Evolutionary conservation across 2,329 filamentous ascomycete genomes (phyloP).

Genomic region (Colletotrichum aenigma): DNA sequence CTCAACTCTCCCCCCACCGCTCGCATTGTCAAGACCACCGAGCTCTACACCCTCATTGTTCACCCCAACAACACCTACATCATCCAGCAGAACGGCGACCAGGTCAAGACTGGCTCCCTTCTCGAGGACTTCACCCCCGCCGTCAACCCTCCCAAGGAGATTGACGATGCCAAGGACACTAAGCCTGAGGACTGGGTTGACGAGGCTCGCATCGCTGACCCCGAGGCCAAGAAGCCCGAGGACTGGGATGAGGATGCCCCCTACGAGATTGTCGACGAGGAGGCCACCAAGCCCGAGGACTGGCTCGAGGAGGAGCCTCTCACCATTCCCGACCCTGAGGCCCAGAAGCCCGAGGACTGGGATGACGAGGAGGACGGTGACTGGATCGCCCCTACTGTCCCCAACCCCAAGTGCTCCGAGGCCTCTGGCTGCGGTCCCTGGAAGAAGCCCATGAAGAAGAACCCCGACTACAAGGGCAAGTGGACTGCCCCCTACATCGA

Average conservation of each 20-base stretch:
- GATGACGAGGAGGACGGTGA: slow-evolving; percentile 99
- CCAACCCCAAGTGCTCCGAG: slow-evolving; percentile 96
- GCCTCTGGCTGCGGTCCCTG: slow-evolving; percentile 93
- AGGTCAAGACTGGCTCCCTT: slow-evolving; percentile 86
- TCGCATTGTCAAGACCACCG: slow-evolving; percentile 87
- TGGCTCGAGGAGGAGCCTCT: slow-evolving; percentile 92
- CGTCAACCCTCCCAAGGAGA: slow-evolving; percentile 95
- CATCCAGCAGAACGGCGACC: slow-evolving; percentile 90
- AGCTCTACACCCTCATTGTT: slow-evolving; percentile 96
- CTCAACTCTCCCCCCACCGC: slow-evolving; percentile 82
- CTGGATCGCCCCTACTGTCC: slow-evolving; percentile 87
- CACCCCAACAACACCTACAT: slow-evolving; percentile 95
- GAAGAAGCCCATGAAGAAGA: slow-evolving; percentile 90
- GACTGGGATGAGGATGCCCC: slow-evolving; percentile 99
- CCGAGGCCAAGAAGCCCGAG: slow-evolving; percentile 92
- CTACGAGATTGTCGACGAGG: slow-evolving; percentile 93
- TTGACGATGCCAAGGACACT: slow-evolving; percentile 89
- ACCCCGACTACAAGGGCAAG: slow-evolving; percentile 98
- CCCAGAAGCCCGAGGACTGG: slow-evolving; percentile 98
- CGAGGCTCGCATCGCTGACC: slow-evolving; percentile 87
- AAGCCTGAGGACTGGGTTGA: slow-evolving; percentile 98
- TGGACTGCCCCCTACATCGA: slow-evolving; percentile 93
- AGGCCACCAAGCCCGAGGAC: slow-evolving; percentile 89
- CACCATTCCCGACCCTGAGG: slow-evolving; percentile 88
- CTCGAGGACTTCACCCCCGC: slow-evolving; percentile 91